Percentiles rank a stretch among this genome's conserved stretches.
These are phyloP conservation scores for Paramecium biaurelia DNA, from an alignment of 73 alveolate genomes.

Conservation along the genomic window DNA sequence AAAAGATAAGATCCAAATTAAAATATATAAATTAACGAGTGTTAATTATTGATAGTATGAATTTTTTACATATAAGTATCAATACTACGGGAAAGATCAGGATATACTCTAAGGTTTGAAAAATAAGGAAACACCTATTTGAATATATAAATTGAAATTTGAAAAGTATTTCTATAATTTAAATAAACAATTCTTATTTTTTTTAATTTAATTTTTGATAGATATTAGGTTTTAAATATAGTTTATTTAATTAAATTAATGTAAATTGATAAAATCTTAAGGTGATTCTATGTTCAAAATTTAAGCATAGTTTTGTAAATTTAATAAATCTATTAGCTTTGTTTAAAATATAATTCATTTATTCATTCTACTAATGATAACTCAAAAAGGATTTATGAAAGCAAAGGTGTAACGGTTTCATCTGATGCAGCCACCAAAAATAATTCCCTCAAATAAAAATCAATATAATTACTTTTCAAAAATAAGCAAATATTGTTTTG, in stretches of 20 bases:
- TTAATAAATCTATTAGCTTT: background rate
- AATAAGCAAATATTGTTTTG: conserved; percentile 24
- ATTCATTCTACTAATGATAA: conserved; percentile 15
- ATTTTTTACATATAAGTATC: background rate
- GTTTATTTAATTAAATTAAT: no score
- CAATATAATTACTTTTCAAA: conserved; percentile 31
- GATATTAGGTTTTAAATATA: no score
- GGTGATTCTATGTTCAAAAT: no score
- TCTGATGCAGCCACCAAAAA: conserved; percentile 62
- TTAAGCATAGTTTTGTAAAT: background rate
- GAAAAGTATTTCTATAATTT: background rate
- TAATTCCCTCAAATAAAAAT: conserved; percentile 29
- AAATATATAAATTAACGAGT: background rate
- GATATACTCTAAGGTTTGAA: background rate
- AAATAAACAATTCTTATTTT: background rate
- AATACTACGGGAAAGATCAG: conserved; percentile 1
- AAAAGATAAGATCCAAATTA: background rate
- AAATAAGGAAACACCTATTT: background rate
- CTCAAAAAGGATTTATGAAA: conserved; percentile 54
- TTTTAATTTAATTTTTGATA: background rate
- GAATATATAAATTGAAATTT: background rate
- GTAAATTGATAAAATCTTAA: background rate
- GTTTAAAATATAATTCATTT: background rate
- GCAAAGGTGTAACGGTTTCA: conserved; percentile 61
- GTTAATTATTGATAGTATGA: background rate